Conservation (phyloP, 2,329 filamentous ascomycete species). For the Chaetothyriales sp. region DNA sequence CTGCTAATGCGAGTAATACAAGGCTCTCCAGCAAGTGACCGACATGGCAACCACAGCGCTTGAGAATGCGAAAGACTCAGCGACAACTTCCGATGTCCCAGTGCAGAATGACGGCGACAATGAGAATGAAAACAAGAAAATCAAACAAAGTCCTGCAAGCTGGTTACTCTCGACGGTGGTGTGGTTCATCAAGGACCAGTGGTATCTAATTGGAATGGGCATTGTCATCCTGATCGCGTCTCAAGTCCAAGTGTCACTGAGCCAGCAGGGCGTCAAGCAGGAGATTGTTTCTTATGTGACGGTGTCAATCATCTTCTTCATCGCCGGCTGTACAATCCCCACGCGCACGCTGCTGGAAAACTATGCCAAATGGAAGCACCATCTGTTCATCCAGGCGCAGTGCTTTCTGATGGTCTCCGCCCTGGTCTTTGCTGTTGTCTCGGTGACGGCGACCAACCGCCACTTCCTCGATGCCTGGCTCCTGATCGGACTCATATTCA, state of each 20-base stretch:
- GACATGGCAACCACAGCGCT: neutral
- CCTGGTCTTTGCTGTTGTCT: slow-evolving; percentile 42
- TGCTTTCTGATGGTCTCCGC: slow-evolving; percentile 53
- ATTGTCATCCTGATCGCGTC: slow-evolving; percentile 38
- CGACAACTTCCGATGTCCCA: neutral
- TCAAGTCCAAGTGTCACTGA: slow-evolving; percentile 40
- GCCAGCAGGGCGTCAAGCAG: slow-evolving; percentile 36
- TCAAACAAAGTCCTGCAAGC: neutral
- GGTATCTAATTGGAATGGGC: slow-evolving; percentile 49
- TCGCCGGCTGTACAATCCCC: slow-evolving; percentile 55
- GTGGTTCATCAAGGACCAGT: slow-evolving; percentile 38
- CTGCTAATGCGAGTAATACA: neutral
- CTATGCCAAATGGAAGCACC: slow-evolving; percentile 51
- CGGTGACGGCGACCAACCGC: slow-evolving; percentile 34
- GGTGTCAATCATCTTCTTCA: slow-evolving; percentile 52
- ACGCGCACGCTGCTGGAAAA: slow-evolving; percentile 46
- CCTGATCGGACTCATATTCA: slow-evolving; percentile 51
- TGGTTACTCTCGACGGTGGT: slow-evolving; percentile 2
- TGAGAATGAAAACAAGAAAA: neutral
- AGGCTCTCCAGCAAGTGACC: neutral
- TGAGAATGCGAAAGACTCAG: too few species aligned
- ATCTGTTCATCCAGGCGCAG: slow-evolving; percentile 50
- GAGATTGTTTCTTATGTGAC: slow-evolving; percentile 45
- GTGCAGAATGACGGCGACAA: neutral
- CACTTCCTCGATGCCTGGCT: slow-evolving; percentile 47